A percentile compares a stretch with the other conserved stretches of the same genome.
These are phyloP conservation scores for Spirogloea muscicola DNA, from an alignment of 139 green algal genomes.

Conservation along the genomic window DNA sequence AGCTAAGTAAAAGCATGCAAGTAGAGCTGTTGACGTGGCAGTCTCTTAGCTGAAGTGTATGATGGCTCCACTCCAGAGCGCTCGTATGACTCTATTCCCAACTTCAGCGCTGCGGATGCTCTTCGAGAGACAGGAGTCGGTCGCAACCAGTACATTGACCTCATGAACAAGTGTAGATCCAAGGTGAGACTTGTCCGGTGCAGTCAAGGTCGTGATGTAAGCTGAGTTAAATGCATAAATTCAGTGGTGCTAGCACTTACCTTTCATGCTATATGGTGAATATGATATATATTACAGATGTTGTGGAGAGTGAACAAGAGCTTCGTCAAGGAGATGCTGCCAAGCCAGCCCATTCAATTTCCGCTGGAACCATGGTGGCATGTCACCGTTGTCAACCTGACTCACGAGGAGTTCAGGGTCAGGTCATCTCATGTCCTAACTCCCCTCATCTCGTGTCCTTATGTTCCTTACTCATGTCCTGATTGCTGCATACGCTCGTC, in stretches of 20 bases:
- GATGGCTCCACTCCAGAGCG: too few species aligned
- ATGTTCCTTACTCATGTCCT: too few species aligned
- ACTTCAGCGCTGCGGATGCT: constrained; percentile 89
- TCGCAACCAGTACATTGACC: constrained; percentile 91
- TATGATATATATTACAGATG: constrained; percentile 74
- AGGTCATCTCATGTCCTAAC: not conserved
- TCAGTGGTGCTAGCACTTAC: not conserved
- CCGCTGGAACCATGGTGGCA: constrained; percentile 76
- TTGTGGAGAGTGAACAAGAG: constrained; percentile 80
- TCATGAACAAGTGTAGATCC: constrained; percentile 70
- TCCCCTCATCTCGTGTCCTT: not conserved
- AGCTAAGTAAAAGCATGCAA: too few species aligned
- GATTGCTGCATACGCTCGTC: too few species aligned
- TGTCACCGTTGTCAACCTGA: constrained; percentile 70
- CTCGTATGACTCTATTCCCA: constrained; percentile 87
- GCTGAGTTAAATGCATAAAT: not conserved
- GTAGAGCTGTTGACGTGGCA: too few species aligned
- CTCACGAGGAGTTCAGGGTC: constrained; percentile 54
- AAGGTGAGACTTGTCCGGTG: too few species aligned
- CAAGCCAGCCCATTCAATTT: constrained; percentile 50
- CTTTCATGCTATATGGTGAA: not conserved
- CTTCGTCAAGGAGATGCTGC: constrained; percentile 72
- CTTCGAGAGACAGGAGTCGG: constrained; percentile 77
- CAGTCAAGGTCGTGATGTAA: too few species aligned
- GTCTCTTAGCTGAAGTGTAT: too few species aligned